Base-by-base conservation (phyloP, 2,329 filamentous ascomycete species). In the Ophiostoma himal-ulmi region DNA sequence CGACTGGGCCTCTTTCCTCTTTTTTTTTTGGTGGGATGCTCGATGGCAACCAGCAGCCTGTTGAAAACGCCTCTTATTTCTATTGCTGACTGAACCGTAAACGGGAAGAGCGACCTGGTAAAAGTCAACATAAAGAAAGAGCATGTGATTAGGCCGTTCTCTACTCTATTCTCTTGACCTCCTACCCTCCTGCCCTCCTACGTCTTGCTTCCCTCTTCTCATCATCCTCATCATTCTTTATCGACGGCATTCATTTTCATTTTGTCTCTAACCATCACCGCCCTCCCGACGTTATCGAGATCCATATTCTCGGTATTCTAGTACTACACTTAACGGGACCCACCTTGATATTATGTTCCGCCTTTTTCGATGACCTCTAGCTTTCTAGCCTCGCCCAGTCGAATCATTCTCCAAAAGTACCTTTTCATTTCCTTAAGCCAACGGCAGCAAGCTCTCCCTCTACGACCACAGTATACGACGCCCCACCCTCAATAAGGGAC, bases 1-100 rank as follows among this genome's bases (percentile, higher is more conserved):
- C 30, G 30, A 41, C 64, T 57, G 57, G n/a, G 37, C 17, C n/a
- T 52, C 39, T 60, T 65, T 41, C 41, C 66, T 68, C 66, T 26
- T 54, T 39, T 20, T 1, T 22, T 36, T 64, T 34, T 48, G 39
- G 52, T 57, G 52, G 52, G 52, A 57, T 57, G 52, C 10, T 30
- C 30, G 30, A 30, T 30, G 30, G 3, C 30, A 30, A 3, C 30
- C 30, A 3, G 30, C 30, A 30, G 30, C 48, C 13, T 57, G 8
- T 26, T 26, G 48, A 6, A 54, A 7, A n/a, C 48, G 11, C 20
- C n/a, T 57, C 4, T 57, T 57, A 20, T 20, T 44, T 17, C 8
- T 20, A 48, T 48, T 20, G 44, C 44, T 48, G 11, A 17, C 7
- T 48, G 17, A 48, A 48, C 3, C 44, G 17, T 5, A 48, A 48